phyloP scores from a whole-genome alignment of 78 protist genomes.

The Protostelium mycophagum region DNA sequence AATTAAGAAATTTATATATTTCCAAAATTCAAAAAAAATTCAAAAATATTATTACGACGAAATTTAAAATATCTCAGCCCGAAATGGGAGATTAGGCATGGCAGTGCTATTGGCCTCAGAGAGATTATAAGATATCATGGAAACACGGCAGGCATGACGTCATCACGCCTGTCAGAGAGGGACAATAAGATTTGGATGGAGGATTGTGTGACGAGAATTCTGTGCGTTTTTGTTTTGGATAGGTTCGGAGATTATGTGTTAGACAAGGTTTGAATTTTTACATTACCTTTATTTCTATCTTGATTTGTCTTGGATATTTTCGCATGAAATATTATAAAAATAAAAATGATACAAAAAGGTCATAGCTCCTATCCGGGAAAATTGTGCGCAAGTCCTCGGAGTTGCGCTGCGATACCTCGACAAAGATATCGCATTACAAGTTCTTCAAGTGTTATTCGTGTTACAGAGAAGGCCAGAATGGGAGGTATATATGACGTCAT shows the following conservation, averaged over 20 bases:
- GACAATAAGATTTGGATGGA: constrained; percentile 67
- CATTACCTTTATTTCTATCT: not conserved
- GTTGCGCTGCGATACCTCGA: constrained; percentile 24
- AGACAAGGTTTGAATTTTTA: constrained; percentile 47
- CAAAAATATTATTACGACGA: too few relatives aligned
- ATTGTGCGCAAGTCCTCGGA: constrained; percentile 82
- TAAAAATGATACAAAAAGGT: too few relatives aligned
- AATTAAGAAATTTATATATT: too few relatives aligned
- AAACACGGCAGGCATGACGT: constrained; percentile 37
- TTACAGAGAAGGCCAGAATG: constrained; percentile 32
- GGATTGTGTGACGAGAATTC: constrained; percentile 76
- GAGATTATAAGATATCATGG: constrained; percentile 80
- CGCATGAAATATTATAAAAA: not conserved
- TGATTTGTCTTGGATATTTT: not conserved
- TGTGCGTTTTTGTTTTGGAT: constrained; percentile 79
- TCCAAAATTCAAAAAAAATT: too few relatives aligned
- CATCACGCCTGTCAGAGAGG: constrained; percentile 7
- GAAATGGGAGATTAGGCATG: constrained; percentile 85
- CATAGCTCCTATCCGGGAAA: constrained; percentile 91
- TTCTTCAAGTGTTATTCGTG: constrained; percentile 22
- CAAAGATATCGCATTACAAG: constrained; percentile 15
- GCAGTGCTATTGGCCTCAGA: constrained; percentile 77
- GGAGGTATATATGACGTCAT: constrained; percentile 19
- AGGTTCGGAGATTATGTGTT: constrained; percentile 81
- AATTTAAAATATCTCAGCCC: constrained; percentile 30